A percentile compares a stretch with the other conserved stretches of the same genome.
Conservation (phyloP, 805 yeast genomes). For the Candida ponderosae region DNA sequence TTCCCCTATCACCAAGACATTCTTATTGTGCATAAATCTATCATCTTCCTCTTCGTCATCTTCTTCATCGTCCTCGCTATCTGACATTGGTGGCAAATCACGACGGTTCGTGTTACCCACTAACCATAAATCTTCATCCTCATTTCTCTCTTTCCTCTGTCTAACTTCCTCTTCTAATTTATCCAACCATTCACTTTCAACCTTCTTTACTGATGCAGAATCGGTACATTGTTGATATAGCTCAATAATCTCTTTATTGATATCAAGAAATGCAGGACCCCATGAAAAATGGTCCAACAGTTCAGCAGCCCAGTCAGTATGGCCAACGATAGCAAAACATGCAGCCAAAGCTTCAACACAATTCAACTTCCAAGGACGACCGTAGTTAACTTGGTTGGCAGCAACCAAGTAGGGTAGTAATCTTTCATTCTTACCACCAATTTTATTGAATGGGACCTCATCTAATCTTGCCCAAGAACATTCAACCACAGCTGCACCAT, state of each 20-base stretch:
- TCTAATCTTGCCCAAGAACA: constrained; percentile 98
- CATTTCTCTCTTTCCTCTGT: constrained; percentile 47
- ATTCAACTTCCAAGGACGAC: constrained; percentile 90
- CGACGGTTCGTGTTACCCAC: constrained; percentile 69
- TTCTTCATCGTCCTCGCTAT: constrained; percentile 20
- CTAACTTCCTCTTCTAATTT: constrained; percentile 58
- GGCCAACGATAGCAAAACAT: constrained; percentile 91
- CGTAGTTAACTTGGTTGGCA: constrained; percentile 95
- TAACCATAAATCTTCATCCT: constrained; percentile 62
- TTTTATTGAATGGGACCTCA: constrained; percentile 88
- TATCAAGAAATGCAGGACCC: constrained; percentile 83
- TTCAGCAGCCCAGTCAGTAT: constrained; percentile 77
- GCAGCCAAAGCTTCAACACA: constrained; percentile 98
- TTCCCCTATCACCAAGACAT: constrained; percentile 9
- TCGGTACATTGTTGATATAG: constrained; percentile 78
- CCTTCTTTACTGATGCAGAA: constrained; percentile 59
- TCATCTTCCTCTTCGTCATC: constrained; percentile 19
- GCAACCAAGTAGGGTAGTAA: constrained; percentile 88
- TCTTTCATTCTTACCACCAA: constrained; percentile 87
- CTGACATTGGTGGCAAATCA: constrained; percentile 11
- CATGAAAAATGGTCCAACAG: constrained; percentile 78
- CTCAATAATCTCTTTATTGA: constrained; percentile 72
- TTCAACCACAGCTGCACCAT: constrained; percentile 97
- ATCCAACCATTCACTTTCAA: constrained; percentile 70
- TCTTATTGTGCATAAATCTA: constrained; percentile 19